A percentile compares a stretch with the other conserved stretches of the same genome.
Conservation (phyloP, 768 basidiomycete species). For the Naganishia vaughanmartiniae region DNA sequence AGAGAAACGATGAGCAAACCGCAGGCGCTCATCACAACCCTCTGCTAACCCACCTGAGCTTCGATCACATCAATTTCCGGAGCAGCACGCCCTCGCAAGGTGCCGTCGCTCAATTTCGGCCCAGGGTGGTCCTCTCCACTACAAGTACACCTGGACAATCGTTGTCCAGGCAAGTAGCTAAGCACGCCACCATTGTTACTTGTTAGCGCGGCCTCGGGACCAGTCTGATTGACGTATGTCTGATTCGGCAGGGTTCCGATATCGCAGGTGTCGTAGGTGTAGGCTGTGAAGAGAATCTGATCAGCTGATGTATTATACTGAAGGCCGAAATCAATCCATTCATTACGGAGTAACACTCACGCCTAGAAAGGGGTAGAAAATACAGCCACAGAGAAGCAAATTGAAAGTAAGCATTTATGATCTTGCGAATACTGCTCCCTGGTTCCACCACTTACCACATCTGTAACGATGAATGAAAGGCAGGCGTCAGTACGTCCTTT, state of each 20-base stretch:
- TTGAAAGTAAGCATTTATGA: neutral
- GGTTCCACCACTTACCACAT: constrained; percentile 11
- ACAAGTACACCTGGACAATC: constrained; percentile 75
- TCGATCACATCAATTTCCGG: constrained; percentile 95
- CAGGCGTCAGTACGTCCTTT: neutral
- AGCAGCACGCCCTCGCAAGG: constrained; percentile 67
- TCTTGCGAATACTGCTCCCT: neutral
- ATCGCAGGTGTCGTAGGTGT: constrained; percentile 50
- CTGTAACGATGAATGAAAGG: neutral
- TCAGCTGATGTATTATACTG: neutral
- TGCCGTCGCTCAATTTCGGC: constrained; percentile 70
- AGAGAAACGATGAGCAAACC: neutral
- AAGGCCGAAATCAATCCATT: neutral
- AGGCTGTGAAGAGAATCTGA: constrained; percentile 17
- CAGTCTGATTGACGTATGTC: constrained; percentile 41
- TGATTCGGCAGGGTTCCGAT: constrained; percentile 48
- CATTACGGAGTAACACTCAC: constrained; percentile 22
- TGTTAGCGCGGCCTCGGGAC: constrained; percentile 44
- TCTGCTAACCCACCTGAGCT: constrained; percentile 59
- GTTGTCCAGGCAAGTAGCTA: constrained; percentile 51
- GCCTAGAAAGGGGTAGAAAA: neutral
- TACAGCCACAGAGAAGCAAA: neutral
- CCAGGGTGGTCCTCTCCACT: constrained; percentile 82
- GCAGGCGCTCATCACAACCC: neutral
- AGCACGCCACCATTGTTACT: constrained; percentile 45